Evolutionary conservation across 805 yeast genomes (phyloP).

Genomic region (Tetrapisispora taiwanensis): DNA sequence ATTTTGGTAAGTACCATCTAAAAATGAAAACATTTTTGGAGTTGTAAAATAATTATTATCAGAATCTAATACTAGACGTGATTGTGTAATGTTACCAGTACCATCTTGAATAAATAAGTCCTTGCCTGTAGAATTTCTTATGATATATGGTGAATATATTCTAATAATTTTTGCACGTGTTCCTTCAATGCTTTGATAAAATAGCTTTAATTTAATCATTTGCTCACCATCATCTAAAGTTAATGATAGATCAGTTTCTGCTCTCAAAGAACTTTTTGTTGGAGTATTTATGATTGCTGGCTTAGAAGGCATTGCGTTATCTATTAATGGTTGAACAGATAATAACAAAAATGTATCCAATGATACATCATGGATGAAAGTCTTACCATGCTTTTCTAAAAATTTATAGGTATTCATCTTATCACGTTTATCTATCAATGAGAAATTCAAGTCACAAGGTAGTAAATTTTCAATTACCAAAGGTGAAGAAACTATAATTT

Average conservation of each 20-base stretch:
- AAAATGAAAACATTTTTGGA: slow-evolving; percentile 84
- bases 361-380: slow-evolving; percentile 72
- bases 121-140: slow-evolving; percentile 71
- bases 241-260: slow-evolving; percentile 45
- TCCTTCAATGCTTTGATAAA: slow-evolving; percentile 44
- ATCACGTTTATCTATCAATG: slow-evolving; percentile 65
- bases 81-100: slow-evolving; percentile 41
- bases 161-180: slow-evolving; percentile 49
- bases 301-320: slow-evolving; percentile 29
- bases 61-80: slow-evolving; percentile 30
- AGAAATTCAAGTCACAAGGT: slow-evolving; percentile 70
- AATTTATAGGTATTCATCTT: slow-evolving; percentile 56
- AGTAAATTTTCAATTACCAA: slow-evolving; percentile 72
- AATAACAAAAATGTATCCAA: slow-evolving; percentile 60
- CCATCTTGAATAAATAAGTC: slow-evolving; percentile 51
- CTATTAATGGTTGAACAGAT: slow-evolving; percentile 53
- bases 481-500: slow-evolving; percentile 70
- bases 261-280: slow-evolving; percentile 40
- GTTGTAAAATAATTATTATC: slow-evolving; percentile 27
- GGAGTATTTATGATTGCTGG: slow-evolving; percentile 39
- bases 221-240: slow-evolving; percentile 55
- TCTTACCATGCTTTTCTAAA: slow-evolving; percentile 54
- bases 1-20: slow-evolving; percentile 42
- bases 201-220: slow-evolving; percentile 48
- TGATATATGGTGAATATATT: slow-evolving; percentile 76